A percentile compares a stretch with the other conserved stretches of the same genome.
These are phyloP conservation scores for Tubosaeta sp. DNA, from an alignment of 768 basidiomycete species.

Conservation along the genomic window DNA sequence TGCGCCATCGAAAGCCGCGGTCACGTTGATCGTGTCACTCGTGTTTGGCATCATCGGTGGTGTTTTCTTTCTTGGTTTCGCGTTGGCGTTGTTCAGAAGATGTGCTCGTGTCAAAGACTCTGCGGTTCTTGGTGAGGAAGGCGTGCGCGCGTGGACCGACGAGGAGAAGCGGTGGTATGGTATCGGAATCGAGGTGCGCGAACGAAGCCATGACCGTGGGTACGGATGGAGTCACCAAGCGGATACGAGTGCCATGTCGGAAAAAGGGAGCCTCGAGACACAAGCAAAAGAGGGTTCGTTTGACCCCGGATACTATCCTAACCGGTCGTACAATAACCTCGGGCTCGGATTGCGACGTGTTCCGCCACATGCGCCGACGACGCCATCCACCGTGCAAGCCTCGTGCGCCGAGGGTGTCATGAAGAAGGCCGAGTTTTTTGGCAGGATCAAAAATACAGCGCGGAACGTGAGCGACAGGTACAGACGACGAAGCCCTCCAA, in stretches of 20 bases:
- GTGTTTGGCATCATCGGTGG: constrained; percentile 62
- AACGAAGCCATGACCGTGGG: constrained; percentile 16
- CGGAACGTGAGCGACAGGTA: constrained; percentile 66
- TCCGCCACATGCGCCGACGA: constrained; percentile 43
- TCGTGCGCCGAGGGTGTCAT: constrained; percentile 49
- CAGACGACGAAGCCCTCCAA: constrained; percentile 33
- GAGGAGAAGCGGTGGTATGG: constrained; percentile 71
- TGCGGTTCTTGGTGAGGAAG: constrained; percentile 58
- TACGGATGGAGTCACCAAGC: constrained; percentile 31
- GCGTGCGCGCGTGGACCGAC: constrained; percentile 52
- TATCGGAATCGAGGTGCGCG: constrained; percentile 33
- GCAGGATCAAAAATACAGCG: constrained; percentile 58
- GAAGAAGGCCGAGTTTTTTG: constrained; percentile 67
- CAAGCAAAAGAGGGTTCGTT: constrained; percentile 15
- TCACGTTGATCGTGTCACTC: constrained; percentile 57
- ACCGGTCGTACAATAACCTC: constrained; percentile 21
- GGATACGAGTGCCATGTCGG: constrained; percentile 24
- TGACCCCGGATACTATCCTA: constrained; percentile 14
- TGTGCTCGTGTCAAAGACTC: constrained; percentile 58
- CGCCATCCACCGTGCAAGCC: constrained; percentile 28
- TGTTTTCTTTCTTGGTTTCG: constrained; percentile 47
- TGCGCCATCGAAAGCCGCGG: constrained; percentile 40
- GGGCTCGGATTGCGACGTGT: constrained; percentile 51
- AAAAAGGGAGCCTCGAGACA: constrained; percentile 32
- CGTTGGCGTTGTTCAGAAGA: constrained; percentile 53